Base-by-base conservation (phyloP, 2,329 filamentous ascomycete genomes). In the Colletotrichum caudatum region DNA sequence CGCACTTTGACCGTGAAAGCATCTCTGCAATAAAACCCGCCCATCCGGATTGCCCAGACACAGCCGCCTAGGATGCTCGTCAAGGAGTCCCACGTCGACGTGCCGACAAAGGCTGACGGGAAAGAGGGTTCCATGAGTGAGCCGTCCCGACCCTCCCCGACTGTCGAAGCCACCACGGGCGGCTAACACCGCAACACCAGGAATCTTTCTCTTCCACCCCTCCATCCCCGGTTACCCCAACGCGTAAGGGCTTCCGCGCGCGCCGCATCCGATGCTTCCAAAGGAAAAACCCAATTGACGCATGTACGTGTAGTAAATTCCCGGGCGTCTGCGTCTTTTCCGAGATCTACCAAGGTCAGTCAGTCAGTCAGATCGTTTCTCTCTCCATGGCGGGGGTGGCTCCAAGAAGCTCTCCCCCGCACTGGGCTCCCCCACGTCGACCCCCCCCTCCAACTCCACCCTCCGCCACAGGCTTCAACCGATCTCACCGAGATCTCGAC, bases 301-400 rank as follows among this genome's bases (percentile, higher is more conserved):
- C 5, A 9, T 12, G 1, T 2, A 1, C 37, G 5, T 41, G 5
- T 41, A 90, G 89, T 39, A 85, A 86, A 61, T 97, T 97, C 78
- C 94, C 94, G 0, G 94, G 93, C 26, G 93, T 98, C 6, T 92
- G 93, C 18, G 86, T 98, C 68, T 98, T 97, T 80, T 95, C 92
- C 76, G 95, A 98, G 83, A 98, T 98, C 77, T 98, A 98, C 79
- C 95, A 98, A 90, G 94, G 94, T 94, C 81, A 69, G 78, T 71
- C 81, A 69, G 78, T 71, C 53, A 56, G 14, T 39, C 57, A 33
- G 46, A 23, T n/a, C 29, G 48, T 56, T 14, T 56, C 59, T 50
- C 48, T 46, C 44, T 23, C 41, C 9, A 48, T 35, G 65, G 58
- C 35, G 71, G 64, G 64, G 71, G 61, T 29, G 29, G 71, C 58